These are phyloP conservation scores for Aspergillus indologenus DNA, from an alignment of 495 filamentous ascomycete genomes.

Conservation along the genomic window DNA sequence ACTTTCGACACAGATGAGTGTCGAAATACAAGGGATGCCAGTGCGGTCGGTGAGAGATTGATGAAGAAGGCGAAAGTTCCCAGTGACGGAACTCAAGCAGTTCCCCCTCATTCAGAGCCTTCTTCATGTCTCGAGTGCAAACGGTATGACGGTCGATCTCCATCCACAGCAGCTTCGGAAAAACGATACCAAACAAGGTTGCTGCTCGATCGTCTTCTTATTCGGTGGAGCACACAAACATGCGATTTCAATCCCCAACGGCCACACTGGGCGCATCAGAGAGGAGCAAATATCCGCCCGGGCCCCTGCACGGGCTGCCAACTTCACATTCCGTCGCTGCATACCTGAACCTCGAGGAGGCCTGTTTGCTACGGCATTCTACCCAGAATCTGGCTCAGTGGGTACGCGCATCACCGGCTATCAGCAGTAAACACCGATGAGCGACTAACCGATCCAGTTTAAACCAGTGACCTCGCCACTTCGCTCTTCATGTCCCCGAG, in stretches of 20 bases:
- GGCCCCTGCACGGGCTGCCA: constrained; percentile 13
- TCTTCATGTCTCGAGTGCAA: no score
- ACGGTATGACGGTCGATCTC: no score
- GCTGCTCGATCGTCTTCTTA: no score
- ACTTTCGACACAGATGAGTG: no score
- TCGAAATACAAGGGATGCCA: no score
- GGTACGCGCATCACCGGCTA: constrained; percentile 13
- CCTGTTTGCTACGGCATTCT: constrained; percentile 30
- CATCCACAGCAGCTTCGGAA: not conserved
- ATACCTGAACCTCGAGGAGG: constrained; percentile 19
- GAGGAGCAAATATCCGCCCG: constrained; percentile 14
- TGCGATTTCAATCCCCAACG: not conserved
- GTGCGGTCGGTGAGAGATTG: no score
- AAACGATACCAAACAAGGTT: no score
- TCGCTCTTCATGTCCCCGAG: constrained; percentile 26
- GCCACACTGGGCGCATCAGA: not conserved
- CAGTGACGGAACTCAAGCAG: no score
- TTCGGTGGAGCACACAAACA: no score
- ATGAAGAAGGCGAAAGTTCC: no score
- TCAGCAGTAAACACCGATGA: not conserved
- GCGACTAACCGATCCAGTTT: constrained; percentile 8
- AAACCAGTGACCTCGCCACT: constrained; percentile 25
- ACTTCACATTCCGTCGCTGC: not conserved
- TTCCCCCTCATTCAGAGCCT: no score
- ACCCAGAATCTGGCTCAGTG: constrained; percentile 24